Conservation (phyloP, 192 early-diverging fungal species). For the Entrophospora sp. region DNA sequence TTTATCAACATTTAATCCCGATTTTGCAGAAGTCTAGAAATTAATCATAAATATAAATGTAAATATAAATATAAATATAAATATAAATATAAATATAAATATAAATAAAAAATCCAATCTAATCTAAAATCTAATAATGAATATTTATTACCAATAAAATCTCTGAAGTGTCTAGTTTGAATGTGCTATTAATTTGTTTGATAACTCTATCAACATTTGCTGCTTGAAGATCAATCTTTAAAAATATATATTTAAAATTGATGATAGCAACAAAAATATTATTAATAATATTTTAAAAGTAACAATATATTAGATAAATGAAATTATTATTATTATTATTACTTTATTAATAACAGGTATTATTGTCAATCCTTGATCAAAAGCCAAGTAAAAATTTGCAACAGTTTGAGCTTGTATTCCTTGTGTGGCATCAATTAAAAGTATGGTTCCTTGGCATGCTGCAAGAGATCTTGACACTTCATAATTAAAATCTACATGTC, state of each 20-base stretch:
- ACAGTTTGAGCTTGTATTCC: slow-evolving; percentile 98
- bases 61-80: not conserved
- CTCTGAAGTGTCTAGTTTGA: slow-evolving; percentile 66
- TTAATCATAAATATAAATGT: not conserved
- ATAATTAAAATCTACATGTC: slow-evolving; percentile 90
- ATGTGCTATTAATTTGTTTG: slow-evolving; percentile 74
- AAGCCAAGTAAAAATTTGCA: slow-evolving; percentile 93
- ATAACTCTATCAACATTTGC: slow-evolving; percentile 74
- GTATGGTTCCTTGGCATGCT: slow-evolving; percentile 86
- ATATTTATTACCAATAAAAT: slow-evolving; percentile 41
- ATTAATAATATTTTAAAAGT: too few relatives aligned
- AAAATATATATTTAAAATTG: too few relatives aligned
- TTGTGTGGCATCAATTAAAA: slow-evolving; percentile 90
- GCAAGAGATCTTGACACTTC: slow-evolving; percentile 91
- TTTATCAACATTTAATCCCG: slow-evolving; percentile 59
- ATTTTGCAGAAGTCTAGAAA: slow-evolving; percentile 79
- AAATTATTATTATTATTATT: too few relatives aligned
- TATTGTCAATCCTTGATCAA: slow-evolving; percentile 74
- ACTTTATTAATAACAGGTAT: slow-evolving; percentile 91
- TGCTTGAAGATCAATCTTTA: slow-evolving; percentile 76
- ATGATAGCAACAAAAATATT: too few relatives aligned
- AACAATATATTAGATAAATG: too few relatives aligned
- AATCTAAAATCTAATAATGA: too few relatives aligned
- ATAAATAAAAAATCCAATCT: not conserved
- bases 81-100: not conserved